A percentile compares a stretch with the other conserved stretches of the same genome.
Evolutionary conservation across 108 stramenopile genomes (phyloP).

Genomic region (Pelagomonas calceolata): DNA sequence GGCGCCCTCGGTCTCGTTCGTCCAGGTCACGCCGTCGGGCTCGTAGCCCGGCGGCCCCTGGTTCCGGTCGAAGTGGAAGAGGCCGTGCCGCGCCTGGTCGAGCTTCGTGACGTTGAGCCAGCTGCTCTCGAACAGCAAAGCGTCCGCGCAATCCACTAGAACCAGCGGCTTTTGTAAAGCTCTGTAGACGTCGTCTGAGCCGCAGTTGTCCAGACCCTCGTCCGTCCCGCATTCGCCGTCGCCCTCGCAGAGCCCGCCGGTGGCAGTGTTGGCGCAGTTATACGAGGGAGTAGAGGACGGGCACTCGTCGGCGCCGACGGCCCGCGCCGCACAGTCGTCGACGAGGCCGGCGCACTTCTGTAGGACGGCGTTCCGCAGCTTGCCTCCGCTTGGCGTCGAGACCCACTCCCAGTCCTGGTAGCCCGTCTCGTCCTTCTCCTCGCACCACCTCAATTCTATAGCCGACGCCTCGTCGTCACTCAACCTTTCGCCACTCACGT

Average conservation of each 20-base stretch:
- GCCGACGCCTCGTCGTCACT: neutral
- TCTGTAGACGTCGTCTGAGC: too few relatives aligned
- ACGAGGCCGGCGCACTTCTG: neutral
- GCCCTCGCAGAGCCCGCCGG: too few relatives aligned
- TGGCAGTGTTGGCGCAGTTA: too few relatives aligned
- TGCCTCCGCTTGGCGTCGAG: neutral
- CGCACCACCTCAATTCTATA: neutral
- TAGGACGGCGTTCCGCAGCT: neutral
- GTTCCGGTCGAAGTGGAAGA: neutral
- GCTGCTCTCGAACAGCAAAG: neutral
- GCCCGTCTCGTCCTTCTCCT: neutral
- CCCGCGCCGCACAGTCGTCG: too few relatives aligned
- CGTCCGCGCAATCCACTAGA: neutral
- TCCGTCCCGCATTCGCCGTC: too few relatives aligned
- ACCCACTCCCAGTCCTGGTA: conserved; percentile 1
- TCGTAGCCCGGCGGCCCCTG: neutral
- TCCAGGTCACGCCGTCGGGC: neutral
- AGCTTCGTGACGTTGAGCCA: neutral
- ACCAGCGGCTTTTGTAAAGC: too few relatives aligned
- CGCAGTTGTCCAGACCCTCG: neutral
- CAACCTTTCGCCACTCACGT: neutral
- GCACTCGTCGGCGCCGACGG: too few relatives aligned
- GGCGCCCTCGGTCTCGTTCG: neutral
- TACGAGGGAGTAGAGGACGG: too few relatives aligned
- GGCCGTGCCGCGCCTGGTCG: neutral